Base-by-base conservation (phyloP, 352 stramenopile genomes). In the Globisporangium iwayamae region DNA sequence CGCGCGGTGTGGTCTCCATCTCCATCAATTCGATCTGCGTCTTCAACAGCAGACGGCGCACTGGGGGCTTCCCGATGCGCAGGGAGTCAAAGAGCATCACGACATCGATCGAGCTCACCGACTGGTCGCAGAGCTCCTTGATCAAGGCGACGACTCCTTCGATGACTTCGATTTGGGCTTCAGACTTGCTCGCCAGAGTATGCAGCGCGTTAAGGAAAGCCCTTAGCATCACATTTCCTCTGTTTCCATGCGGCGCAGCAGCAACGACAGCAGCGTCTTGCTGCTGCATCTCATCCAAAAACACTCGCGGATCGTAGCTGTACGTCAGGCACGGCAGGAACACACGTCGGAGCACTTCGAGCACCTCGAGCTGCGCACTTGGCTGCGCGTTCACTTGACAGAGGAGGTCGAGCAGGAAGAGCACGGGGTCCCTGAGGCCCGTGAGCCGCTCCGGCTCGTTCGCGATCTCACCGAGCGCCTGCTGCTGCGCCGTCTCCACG, bases 11-110 rank as follows among this genome's bases (percentile, higher is more conserved):
- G 1, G 74, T 74, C 57, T 88, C 79, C 46, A 77, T 68, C 36
- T 79, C 71, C 59, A 93, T 62, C 14, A 93, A 68, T 32, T 59
- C 56, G 18, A 68, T 79, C 55, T 83, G 78, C 70, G 90, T 87
- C 60, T 86, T 70, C n/a, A 93, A 52, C 10, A 91, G 56, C 69
- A 78, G 67, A 1, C 66, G 60, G 34, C 85, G 67, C 30, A 63
- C 80, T 4, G 81, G 81, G 2, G 75, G 46, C 9, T 72, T 69
- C 2, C 76, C 74, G 7, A 88, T 67, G 9, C 85, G 78, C n/a
- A 93, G 18, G 43, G 88, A 89, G 41, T 93, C 79, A 59, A 93
- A 93, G 10, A 93, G 69, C 62, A 83, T 68, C 57, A 90, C 70
- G 14, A 87, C 78, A 43, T 90, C 81, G 0, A 69, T 70, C 6